Conservation (phyloP, 208 protist genomes). For the Trypanosomatidae sp. region DNA sequence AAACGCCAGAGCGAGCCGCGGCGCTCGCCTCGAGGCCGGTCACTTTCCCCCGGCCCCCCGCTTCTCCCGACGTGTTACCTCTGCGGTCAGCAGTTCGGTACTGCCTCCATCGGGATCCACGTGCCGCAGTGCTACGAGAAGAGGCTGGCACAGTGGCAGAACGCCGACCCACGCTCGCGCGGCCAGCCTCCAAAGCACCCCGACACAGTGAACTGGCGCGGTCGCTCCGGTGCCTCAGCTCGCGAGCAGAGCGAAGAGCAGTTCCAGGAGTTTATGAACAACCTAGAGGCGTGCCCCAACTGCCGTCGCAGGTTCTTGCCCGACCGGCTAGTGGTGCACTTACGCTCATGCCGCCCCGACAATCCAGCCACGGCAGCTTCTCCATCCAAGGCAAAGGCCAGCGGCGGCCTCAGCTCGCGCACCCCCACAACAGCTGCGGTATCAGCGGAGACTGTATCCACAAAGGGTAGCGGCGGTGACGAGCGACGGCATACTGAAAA, state of each 20-base stretch:
- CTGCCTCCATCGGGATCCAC: conserved; percentile 83
- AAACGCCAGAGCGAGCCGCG: conserved; percentile 9
- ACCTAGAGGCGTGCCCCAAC: conserved; percentile 90
- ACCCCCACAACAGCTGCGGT: neutral
- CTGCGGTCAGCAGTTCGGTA: conserved; percentile 88
- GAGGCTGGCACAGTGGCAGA: conserved; percentile 82
- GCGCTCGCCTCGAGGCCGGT: conserved; percentile 5
- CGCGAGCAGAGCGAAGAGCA: conserved; percentile 83
- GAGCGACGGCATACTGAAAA: neutral
- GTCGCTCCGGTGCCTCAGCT: conserved; percentile 18
- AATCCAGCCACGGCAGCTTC: conserved; percentile 41
- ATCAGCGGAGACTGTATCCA: neutral
- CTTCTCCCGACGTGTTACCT: conserved; percentile 81
- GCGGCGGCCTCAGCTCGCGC: neutral
- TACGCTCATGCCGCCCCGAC: conserved; percentile 87
- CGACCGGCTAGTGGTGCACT: conserved; percentile 88
- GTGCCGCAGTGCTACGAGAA: conserved; percentile 90
- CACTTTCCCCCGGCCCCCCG: conserved; percentile 33
- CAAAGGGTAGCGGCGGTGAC: neutral
- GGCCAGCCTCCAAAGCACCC: conserved; percentile 74
- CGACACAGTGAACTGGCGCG: conserved; percentile 66
- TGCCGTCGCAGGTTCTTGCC: conserved; percentile 88
- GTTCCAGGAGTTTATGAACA: conserved; percentile 87
- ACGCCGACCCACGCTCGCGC: conserved; percentile 59
- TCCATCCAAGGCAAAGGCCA: neutral